Evolutionary conservation across 805 yeast species (phyloP).

Genomic region (Saturnispora ahearnii): DNA sequence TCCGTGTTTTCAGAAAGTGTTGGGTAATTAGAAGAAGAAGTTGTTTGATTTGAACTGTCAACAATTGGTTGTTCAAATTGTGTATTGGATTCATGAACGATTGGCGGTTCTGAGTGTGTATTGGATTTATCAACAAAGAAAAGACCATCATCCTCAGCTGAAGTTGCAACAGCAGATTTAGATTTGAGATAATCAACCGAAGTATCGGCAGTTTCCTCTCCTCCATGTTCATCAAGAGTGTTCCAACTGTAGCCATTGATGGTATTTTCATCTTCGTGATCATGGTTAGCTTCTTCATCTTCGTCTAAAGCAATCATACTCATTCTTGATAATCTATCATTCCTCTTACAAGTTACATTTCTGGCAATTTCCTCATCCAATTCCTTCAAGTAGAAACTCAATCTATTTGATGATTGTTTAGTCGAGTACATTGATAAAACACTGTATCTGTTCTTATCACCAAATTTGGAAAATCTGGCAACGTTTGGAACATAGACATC

Average conservation of each 20-base stretch:
- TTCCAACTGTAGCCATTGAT: conserved; percentile 5
- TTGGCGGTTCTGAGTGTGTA: neutral
- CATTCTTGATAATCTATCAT: conserved; percentile 19
- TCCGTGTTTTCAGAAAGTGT: conserved; percentile 18
- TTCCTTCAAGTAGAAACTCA: conserved; percentile 36
- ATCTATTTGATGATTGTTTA: conserved; percentile 51
- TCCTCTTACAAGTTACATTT: neutral
- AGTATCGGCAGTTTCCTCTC: conserved; percentile 8
- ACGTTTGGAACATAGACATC: conserved; percentile 64
- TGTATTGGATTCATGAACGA: neutral
- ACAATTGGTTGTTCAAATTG: conserved; percentile 17
- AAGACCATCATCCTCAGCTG: conserved; percentile 20
- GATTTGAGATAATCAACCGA: conserved; percentile 2
- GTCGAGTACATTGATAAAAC: conserved; percentile 68
- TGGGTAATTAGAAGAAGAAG: conserved; percentile 23
- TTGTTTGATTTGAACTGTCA: conserved; percentile 22
- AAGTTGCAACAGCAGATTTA: conserved; percentile 10
- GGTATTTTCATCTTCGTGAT: neutral
- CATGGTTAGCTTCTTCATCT: conserved; percentile 10
- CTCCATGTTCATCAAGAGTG: neutral
- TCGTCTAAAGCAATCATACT: conserved; percentile 24
- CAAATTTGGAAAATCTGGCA: conserved; percentile 57
- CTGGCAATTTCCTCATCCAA: conserved; percentile 15
- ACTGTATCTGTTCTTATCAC: conserved; percentile 57
- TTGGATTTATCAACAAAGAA: conserved; percentile 7